These are phyloP conservation scores for Aspergillus mulundensis DNA, from an alignment of 495 filamentous ascomycete species.

Conservation along the genomic window DNA sequence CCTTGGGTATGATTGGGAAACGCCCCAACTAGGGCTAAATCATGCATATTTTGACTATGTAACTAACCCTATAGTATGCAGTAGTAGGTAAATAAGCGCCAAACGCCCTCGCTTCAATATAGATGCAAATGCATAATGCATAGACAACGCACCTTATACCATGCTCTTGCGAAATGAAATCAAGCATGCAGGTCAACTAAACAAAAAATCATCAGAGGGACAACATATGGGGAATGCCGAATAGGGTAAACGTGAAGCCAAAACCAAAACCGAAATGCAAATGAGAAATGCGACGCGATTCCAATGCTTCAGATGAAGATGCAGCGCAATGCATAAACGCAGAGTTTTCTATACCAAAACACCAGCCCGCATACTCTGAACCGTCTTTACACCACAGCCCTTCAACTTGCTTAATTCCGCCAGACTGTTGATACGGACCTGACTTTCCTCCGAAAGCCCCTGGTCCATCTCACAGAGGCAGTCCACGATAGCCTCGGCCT, in stretches of 20 bases:
- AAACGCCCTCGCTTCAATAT: conserved; percentile 38
- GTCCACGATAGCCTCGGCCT: conserved; percentile 51
- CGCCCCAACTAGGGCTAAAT: neutral
- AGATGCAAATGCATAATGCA: conserved; percentile 11
- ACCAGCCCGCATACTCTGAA: conserved; percentile 52
- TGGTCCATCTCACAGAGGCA: conserved; percentile 49
- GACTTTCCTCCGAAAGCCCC: conserved; percentile 20
- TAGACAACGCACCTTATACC: conserved; percentile 2
- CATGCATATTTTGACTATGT: neutral
- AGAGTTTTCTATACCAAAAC: conserved; percentile 29
- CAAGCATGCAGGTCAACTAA: neutral
- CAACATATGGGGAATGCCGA: conserved; percentile 12
- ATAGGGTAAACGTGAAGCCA: neutral
- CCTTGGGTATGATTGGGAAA: too few relatives aligned
- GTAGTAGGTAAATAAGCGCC: conserved; percentile 19
- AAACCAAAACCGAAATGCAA: neutral
- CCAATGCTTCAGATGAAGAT: conserved; percentile 11
- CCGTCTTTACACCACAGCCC: conserved; percentile 49
- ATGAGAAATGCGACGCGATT: neutral
- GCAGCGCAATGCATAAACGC: conserved; percentile 4
- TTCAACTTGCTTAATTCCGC: conserved; percentile 45
- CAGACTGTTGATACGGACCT: conserved; percentile 40
- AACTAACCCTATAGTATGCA: conserved; percentile 1
- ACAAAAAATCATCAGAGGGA: neutral
- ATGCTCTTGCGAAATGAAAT: conserved; percentile 4